Percentiles rank a stretch among this genome's conserved stretches.
Conservation (phyloP, 495 filamentous ascomycete species). For the Acidomyces sp. region DNA sequence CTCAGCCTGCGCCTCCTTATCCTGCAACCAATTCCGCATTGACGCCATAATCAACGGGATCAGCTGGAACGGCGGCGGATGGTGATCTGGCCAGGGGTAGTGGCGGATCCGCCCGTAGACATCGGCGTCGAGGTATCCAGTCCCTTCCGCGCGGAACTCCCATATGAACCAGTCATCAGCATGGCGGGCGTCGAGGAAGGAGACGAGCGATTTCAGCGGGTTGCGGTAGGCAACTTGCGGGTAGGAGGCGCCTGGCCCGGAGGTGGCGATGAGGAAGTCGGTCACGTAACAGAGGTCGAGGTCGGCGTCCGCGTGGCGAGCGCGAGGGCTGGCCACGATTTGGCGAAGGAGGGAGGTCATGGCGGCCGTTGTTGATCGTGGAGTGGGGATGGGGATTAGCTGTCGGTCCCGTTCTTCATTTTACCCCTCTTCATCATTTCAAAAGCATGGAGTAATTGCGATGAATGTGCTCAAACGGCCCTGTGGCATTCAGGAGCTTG, state of each 20-base stretch:
- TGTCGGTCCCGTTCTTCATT: neutral
- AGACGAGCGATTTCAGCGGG: conserved; percentile 69
- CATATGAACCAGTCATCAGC: conserved; percentile 78
- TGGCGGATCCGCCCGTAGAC: conserved; percentile 74
- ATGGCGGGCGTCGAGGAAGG: conserved; percentile 76
- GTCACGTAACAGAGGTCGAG: conserved; percentile 95
- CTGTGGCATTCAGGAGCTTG: too few relatives aligned
- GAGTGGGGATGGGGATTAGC: neutral
- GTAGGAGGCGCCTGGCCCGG: conserved; percentile 76
- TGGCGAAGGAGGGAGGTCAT: conserved; percentile 54
- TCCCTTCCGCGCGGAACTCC: conserved; percentile 95
- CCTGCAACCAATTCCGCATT: conserved; percentile 75
- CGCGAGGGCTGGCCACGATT: conserved; percentile 67
- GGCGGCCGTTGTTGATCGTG: neutral
- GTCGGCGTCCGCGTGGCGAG: conserved; percentile 69
- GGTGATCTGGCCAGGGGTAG: conserved; percentile 93
- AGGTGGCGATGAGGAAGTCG: conserved; percentile 62
- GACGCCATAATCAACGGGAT: conserved; percentile 78
- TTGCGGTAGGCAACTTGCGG: conserved; percentile 87
- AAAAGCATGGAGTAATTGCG: too few relatives aligned
- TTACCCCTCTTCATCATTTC: too few relatives aligned
- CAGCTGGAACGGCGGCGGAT: conserved; percentile 82
- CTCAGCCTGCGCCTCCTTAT: conserved; percentile 28
- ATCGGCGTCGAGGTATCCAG: conserved; percentile 82
- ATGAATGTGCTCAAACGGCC: too few relatives aligned